phyloP scores from a whole-genome alignment of 164 flowering plant genomes.

The Aristolochia fimbriata region DNA sequence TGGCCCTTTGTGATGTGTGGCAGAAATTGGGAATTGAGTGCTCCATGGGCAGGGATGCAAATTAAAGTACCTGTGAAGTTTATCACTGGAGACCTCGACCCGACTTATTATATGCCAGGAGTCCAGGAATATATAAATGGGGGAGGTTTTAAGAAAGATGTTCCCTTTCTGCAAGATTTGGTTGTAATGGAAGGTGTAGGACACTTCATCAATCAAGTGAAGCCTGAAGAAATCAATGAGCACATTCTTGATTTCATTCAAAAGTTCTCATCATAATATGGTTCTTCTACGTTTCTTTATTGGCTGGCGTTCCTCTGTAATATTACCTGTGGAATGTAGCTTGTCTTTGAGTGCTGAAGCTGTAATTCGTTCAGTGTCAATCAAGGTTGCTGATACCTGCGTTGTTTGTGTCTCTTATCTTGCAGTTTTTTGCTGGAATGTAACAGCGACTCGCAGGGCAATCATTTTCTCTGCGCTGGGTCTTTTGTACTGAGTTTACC shows the following conservation, averaged over 20 bases:
- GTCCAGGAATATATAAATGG: constrained; percentile 24
- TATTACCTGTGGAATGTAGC: neutral
- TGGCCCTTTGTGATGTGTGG: neutral
- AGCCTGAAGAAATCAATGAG: constrained; percentile 4
- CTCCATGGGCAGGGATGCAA: constrained; percentile 42
- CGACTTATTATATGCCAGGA: constrained; percentile 19
- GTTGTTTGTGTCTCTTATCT: no score
- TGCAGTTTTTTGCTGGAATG: no score
- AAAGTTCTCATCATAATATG: neutral
- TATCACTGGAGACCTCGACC: constrained; percentile 32
- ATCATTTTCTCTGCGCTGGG: no score
- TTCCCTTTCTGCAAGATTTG: constrained; percentile 7
- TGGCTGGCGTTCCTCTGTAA: neutral
- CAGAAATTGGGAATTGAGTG: constrained; percentile 46
- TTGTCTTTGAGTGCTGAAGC: no score
- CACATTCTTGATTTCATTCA: constrained; percentile 7
- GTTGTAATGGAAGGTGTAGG: constrained; percentile 9
- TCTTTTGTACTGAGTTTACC: no score
- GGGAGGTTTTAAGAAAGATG: constrained; percentile 15
- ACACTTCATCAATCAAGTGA: constrained; percentile 11
- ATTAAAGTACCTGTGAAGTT: constrained; percentile 35
- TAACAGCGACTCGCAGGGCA: no score
- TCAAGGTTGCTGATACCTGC: no score
- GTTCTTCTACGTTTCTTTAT: neutral
- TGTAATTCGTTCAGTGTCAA: no score